Evolutionary conservation across 2,329 filamentous ascomycete genomes (phyloP), one percentile per base, ranked within the genome.

Genomic region (Didymella pomorum): DNA sequence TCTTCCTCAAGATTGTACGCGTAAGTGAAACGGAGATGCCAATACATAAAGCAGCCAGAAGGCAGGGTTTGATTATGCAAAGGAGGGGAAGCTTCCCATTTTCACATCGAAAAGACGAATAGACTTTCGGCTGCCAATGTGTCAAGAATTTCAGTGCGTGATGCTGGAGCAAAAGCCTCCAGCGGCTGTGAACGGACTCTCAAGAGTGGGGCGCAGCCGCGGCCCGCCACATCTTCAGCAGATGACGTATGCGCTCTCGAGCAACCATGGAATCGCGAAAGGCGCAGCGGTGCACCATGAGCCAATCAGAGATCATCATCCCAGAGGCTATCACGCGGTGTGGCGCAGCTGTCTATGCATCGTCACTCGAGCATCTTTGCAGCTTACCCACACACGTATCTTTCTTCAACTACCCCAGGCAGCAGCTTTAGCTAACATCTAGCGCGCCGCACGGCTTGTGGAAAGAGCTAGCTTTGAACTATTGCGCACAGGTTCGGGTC

Each of bases 381-480:
- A 49, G 58, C 46, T 52, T 50, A 51, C 35, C 48, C 43, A 57
- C 55, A 67, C 61, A 64, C 67, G 64, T 69, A 69, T 45, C 29
- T 58, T 52, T 60, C 45, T 58, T 55, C 56, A 29, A 43, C 42
- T 43, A 56, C 62, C 61, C 69, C 62, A 75, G 72, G 72, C 71
- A 72, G 62, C 72, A 75, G 67, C 67, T 56, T 73, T 65, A 18
- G 35, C 52, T 47, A 45, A 63, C 63, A 53, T 60, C 45, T 25
- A 43, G 14, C 37, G 28, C 26, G 20, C 21, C 12, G 39, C 35
- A 21, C 21, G 26, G 39, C 2, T 5, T 6, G 23, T 29, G 16
- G 23, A 44, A 51, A 43, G 51, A 55, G 51, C 37, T 44, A 39
- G 49, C 33, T 52, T 57, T 16, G 39, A 29, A 14, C n/a, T 1